Conservation (phyloP, 2,329 filamentous ascomycete species). For the Didymella sp. region DNA sequence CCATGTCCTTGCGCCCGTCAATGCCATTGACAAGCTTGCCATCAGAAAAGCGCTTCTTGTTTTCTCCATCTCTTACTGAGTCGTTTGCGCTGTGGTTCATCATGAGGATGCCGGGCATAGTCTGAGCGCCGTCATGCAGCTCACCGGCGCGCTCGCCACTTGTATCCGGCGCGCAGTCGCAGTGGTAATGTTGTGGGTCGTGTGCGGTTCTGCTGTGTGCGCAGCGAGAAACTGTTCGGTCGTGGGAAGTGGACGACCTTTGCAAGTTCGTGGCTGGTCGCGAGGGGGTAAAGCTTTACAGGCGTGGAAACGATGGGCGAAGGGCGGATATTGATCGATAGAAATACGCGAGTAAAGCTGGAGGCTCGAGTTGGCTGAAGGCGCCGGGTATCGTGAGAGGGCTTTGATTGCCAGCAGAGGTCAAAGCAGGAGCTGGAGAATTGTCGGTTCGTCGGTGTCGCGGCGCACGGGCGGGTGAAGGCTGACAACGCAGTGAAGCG, state of each 20-base stretch:
- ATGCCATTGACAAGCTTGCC: slow-evolving; percentile 42
- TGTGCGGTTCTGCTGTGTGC: background rate
- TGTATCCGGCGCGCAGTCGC: slow-evolving; percentile 16
- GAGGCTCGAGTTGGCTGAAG: slow-evolving; percentile 9
- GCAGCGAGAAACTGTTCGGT: background rate
- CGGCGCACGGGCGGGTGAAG: slow-evolving; percentile 5
- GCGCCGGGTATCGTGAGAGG: slow-evolving; percentile 18
- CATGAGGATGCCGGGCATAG: slow-evolving; percentile 58
- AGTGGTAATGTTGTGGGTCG: background rate
- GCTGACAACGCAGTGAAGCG: slow-evolving; percentile 19
- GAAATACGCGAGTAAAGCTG: background rate
- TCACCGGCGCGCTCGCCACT: slow-evolving; percentile 43
- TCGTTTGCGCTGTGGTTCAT: slow-evolving; percentile 56
- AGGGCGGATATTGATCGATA: background rate
- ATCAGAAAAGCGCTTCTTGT: slow-evolving; percentile 41
- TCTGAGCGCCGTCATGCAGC: slow-evolving; percentile 42
- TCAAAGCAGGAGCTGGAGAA: slow-evolving; percentile 3
- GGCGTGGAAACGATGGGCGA: background rate
- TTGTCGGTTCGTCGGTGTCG: slow-evolving; percentile 20
- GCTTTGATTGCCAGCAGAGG: slow-evolving; percentile 17
- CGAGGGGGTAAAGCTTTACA: background rate
- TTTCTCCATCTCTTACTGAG: slow-evolving; percentile 39
- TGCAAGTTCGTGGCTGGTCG: background rate
- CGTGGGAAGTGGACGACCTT: background rate
- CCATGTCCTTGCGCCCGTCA: slow-evolving; percentile 24